Percentiles rank a stretch among this genome's conserved stretches.
These are phyloP conservation scores for Zoysia japonica DNA, from an alignment of 176 grass and related monocot genomes.

Conservation along the genomic window DNA sequence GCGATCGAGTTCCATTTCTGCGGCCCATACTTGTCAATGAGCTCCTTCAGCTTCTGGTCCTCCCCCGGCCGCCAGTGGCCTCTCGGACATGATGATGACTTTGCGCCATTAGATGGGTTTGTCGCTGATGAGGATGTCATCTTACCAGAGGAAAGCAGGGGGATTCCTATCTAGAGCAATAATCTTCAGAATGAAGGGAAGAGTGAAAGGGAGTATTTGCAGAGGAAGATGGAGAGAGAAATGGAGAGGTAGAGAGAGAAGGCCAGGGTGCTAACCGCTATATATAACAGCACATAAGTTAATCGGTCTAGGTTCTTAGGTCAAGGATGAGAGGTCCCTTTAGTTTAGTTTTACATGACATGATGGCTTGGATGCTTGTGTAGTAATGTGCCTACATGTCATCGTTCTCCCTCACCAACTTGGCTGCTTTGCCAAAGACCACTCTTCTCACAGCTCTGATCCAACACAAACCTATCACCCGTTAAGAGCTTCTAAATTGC, in stretches of 20 bases:
- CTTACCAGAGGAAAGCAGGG: not conserved
- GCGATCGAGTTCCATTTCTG: slow-evolving; percentile 99
- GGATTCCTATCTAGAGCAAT: not conserved
- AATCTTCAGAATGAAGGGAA: not conserved
- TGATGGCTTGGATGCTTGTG: slow-evolving; percentile 27
- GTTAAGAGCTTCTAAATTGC: slow-evolving; percentile 28
- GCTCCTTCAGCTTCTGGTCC: slow-evolving; percentile 75
- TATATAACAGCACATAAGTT: slow-evolving; percentile 21
- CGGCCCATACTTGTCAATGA: slow-evolving; percentile 78
- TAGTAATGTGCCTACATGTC: slow-evolving; percentile 22
- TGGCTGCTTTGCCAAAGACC: slow-evolving; percentile 45
- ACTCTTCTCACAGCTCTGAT: slow-evolving; percentile 47
- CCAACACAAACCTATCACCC: slow-evolving; percentile 54
- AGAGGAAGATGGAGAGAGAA: slow-evolving; percentile 17
- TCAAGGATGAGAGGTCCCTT: slow-evolving; percentile 63
- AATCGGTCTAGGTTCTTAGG: slow-evolving; percentile 37
- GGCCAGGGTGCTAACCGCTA: not conserved
- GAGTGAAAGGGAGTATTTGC: not conserved
- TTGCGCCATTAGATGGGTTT: slow-evolving; percentile 58
- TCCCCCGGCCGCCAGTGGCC: slow-evolving; percentile 87
- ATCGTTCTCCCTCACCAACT: slow-evolving; percentile 41
- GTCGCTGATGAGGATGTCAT: slow-evolving; percentile 64
- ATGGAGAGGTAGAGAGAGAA: slow-evolving; percentile 33
- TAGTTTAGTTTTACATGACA: slow-evolving; percentile 80
- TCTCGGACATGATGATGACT: slow-evolving; percentile 58